phyloP scores from a whole-genome alignment of 2,329 filamentous ascomycete genomes.

The Penicillium glabrum region DNA sequence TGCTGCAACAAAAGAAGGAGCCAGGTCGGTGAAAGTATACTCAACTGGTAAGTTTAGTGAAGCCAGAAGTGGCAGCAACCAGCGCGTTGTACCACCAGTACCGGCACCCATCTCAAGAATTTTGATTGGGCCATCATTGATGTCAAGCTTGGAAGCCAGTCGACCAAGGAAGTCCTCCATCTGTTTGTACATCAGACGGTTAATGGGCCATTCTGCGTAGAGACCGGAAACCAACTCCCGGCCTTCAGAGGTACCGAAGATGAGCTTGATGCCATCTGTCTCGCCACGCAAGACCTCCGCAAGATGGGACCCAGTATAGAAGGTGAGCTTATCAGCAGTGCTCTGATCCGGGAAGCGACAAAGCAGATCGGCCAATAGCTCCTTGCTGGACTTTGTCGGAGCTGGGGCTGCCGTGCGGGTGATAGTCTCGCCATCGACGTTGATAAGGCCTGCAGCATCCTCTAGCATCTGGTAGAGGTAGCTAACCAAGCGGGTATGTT shows the following conservation, averaged over 20 bases:
- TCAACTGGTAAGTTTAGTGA: slow-evolving; percentile 25
- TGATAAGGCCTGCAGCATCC: slow-evolving; percentile 31
- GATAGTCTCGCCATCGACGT: slow-evolving; percentile 18
- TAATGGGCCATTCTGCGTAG: slow-evolving; percentile 36
- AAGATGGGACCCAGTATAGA: slow-evolving; percentile 20
- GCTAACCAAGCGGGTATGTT: slow-evolving; percentile 27
- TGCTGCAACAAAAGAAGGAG: slow-evolving; percentile 31
- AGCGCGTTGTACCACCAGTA: slow-evolving; percentile 37
- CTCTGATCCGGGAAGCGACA: not conserved
- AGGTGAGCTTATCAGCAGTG: slow-evolving; percentile 12
- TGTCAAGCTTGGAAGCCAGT: not conserved
- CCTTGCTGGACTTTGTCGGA: not conserved
- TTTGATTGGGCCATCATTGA: not conserved
- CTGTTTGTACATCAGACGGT: slow-evolving; percentile 33
- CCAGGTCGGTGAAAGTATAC: slow-evolving; percentile 42
- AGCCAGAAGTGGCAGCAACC: slow-evolving; percentile 22
- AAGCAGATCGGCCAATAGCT: not conserved
- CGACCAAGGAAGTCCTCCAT: slow-evolving; percentile 34
- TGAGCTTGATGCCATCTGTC: slow-evolving; percentile 39
- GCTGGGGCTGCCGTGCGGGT: not conserved
- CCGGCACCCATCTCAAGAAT: not conserved
- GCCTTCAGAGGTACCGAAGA: slow-evolving; percentile 40
- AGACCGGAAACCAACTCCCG: slow-evolving; percentile 37
- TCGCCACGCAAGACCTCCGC: slow-evolving; percentile 28
- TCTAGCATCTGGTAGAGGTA: slow-evolving; percentile 37